These are phyloP conservation scores for Annulohypoxylon stygium DNA, from an alignment of 495 filamentous ascomycete genomes.

Conservation along the genomic window DNA sequence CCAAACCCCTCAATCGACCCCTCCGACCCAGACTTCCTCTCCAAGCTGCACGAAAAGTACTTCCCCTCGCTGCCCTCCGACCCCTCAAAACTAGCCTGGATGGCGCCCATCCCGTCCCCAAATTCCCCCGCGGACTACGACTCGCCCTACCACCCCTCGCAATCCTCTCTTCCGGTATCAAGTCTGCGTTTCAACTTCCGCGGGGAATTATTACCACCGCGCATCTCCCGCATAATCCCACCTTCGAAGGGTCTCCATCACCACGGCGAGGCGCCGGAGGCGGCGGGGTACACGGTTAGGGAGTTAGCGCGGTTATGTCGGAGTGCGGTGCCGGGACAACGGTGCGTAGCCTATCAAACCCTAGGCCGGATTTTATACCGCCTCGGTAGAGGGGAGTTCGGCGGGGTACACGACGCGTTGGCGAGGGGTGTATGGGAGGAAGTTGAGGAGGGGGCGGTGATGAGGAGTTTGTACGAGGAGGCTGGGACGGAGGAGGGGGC, in stretches of 20 bases:
- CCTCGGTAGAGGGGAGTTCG: conserved; percentile 84
- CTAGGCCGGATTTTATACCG: conserved; percentile 87
- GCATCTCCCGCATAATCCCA: conserved; percentile 76
- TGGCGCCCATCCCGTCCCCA: conserved; percentile 74
- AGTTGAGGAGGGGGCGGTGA: conserved; percentile 79
- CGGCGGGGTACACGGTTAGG: conserved; percentile 92
- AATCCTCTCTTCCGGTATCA: conserved; percentile 76
- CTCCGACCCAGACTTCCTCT: conserved; percentile 81
- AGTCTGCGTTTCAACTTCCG: conserved; percentile 89
- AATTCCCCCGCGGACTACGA: conserved; percentile 70
- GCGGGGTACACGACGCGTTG: conserved; percentile 66
- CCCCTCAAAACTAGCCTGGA: conserved; percentile 89
- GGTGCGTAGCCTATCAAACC: conserved; percentile 92
- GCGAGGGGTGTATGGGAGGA: conserved; percentile 77
- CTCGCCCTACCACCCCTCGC: conserved; percentile 83
- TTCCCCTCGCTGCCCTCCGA: conserved; percentile 89
- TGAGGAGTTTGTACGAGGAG: conserved; percentile 76
- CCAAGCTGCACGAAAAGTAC: conserved; percentile 87
- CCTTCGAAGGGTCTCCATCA: conserved; percentile 87
- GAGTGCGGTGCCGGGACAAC: conserved; percentile 85
- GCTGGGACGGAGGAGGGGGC: conserved; percentile 65
- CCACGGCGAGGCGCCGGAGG: conserved; percentile 91
- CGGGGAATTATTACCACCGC: conserved; percentile 81
- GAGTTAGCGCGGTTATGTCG: conserved; percentile 86
- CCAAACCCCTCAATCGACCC: conserved; percentile 77